Conservation (phyloP, 331 rosid genomes). For the Erythrophleum ivorense region DNA sequence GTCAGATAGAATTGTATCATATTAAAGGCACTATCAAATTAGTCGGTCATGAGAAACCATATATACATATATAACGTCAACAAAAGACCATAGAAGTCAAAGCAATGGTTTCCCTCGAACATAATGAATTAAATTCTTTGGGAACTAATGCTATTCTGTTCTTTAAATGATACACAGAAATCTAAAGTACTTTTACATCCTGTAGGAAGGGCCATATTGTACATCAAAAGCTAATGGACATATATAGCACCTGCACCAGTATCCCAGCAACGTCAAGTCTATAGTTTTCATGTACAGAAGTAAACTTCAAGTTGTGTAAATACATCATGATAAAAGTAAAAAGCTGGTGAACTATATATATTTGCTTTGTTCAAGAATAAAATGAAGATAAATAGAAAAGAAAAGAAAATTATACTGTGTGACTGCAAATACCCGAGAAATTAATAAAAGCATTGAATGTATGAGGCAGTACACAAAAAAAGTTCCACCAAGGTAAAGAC, state of each 20-base stretch:
- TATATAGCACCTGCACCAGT: conserved; percentile 2
- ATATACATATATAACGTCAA: not conserved
- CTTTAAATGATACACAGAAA: conserved; percentile 6
- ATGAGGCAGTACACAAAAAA: conserved; percentile 34
- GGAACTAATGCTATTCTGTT: not conserved
- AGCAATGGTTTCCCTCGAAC: not conserved
- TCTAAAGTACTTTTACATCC: not conserved
- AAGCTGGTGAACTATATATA: conserved; percentile 1
- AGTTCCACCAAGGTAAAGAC: conserved; percentile 53
- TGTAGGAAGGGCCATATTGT: conserved; percentile 25
- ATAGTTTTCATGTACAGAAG: not conserved
- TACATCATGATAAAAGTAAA: conserved; percentile 18
- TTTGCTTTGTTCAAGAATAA: not conserved
- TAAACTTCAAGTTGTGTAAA: not conserved
- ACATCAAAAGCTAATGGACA: not conserved
- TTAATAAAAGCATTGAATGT: conserved; percentile 41
- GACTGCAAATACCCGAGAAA: conserved; percentile 9
- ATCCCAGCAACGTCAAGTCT: no score
- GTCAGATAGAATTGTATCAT: not conserved
- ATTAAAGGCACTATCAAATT: not conserved
- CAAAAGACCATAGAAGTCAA: not conserved
- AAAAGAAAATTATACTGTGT: conserved; percentile 15
- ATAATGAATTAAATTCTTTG: not conserved
- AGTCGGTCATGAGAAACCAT: not conserved
- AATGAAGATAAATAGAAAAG: conserved; percentile 21